phyloP scores from a whole-genome alignment of 2,329 filamentous ascomycete species.

The Penicillium sp. region DNA sequence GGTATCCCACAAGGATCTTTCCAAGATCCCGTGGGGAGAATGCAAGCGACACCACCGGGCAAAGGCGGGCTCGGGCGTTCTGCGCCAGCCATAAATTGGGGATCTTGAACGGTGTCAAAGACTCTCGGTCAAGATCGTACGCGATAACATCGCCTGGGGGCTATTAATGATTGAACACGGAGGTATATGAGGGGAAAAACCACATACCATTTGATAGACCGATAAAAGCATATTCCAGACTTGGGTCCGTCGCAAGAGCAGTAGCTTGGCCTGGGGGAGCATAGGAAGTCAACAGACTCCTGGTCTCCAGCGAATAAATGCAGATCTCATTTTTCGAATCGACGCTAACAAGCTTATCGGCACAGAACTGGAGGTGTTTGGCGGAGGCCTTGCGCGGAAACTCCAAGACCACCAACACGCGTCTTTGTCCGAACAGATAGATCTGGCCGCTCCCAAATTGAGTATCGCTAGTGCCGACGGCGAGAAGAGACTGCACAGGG shows the following conservation, averaged over 20 bases:
- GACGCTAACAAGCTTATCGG: slow-evolving; percentile 75
- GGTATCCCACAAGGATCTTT: slow-evolving; percentile 84
- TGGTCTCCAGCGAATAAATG: slow-evolving; percentile 73
- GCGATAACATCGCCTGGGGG: slow-evolving; percentile 67
- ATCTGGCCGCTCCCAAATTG: slow-evolving; percentile 81
- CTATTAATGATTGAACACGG: too few relatives aligned
- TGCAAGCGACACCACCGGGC: slow-evolving; percentile 67
- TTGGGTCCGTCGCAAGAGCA: slow-evolving; percentile 73
- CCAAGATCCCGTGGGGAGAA: slow-evolving; percentile 91
- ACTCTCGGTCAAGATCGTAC: slow-evolving; percentile 85
- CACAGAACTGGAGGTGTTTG: slow-evolving; percentile 73
- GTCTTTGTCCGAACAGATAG: slow-evolving; percentile 77
- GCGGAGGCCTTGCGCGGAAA: slow-evolving; percentile 69
- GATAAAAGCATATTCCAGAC: slow-evolving; percentile 87
- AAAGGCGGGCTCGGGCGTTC: slow-evolving; percentile 60
- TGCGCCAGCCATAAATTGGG: slow-evolving; percentile 79
- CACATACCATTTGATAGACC: slow-evolving; percentile 64
- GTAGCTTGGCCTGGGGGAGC: slow-evolving; percentile 71
- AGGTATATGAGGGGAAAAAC: too few relatives aligned
- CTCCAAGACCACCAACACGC: slow-evolving; percentile 69
- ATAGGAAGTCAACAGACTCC: slow-evolving; percentile 60
- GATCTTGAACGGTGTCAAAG: slow-evolving; percentile 69
- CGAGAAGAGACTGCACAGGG: slow-evolving; percentile 85
- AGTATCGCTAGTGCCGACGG: slow-evolving; percentile 82
- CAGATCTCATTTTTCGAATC: slow-evolving; percentile 80